Evolutionary conservation across 306 rosid species (phyloP), one percentile per base, ranked within the genome.

Genomic region (Lathyrus oleraceus): DNA sequence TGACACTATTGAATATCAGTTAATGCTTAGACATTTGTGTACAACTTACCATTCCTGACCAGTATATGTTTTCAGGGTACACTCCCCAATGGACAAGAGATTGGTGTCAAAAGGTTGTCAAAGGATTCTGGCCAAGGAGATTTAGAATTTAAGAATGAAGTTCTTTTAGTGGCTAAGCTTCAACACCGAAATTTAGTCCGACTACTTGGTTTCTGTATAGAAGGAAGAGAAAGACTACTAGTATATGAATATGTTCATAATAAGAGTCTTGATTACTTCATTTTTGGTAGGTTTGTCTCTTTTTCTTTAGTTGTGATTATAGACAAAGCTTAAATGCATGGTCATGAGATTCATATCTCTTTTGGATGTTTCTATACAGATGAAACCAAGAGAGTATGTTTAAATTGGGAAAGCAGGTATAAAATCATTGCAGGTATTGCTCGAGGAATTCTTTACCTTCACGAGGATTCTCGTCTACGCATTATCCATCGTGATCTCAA

Each of bases 181-280:
- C 73, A 45, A 3, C 79, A 75, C 0, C 19, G 53, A n/a, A 75
- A 66, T 67, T 67, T 75, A 57, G 79, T 66, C 5, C 59, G 43
- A 10, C 32, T 75, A 25, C 51, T 75, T 5, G 79, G 79, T 14
- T 75, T 75, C 25, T 57, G 74, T 30, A 8, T 75, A 11, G 30
- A 57, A 57, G 30, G 61, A 45, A 66, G 5, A 17, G 79, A 75
- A 67, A 56, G 44, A 38, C 42, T 75, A 47, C 73, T 87, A 17
- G n/a, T 85, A 5, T 87, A 85, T 61, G 89, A 87, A 57, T 85
- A 81, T 59, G 74, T 85, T 56, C 80, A 53, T 0, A 80, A 85
- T 32, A 44, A 58, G 28, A 85, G 86, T 21, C 87, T 87, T 44
- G 86, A 87, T 10, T 70, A 78, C 39, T 74, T 82, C 45, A 16